Base-by-base conservation (phyloP, 345 rosid genomes). In the Heritiera fomes region DNA sequence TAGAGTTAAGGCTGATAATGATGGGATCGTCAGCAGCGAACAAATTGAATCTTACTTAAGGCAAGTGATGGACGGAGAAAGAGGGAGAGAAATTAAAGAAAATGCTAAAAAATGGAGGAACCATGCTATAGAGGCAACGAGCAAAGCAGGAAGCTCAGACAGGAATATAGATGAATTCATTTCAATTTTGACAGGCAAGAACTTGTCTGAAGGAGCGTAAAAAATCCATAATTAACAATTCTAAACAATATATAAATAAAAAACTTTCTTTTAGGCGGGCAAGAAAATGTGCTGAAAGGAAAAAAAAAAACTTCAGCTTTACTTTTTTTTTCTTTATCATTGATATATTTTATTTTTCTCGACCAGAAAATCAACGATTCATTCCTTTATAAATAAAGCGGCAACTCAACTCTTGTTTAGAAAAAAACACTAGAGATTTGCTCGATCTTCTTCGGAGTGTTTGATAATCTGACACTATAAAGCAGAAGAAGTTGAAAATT, bases 1-100 rank as follows among this genome's bases (percentile, higher is more conserved):
- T 34, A 78, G 88, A 69, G 89, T 83, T 5, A 69, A 46, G 81
- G 47, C 7, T n/a, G n/a, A n/a, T n/a, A n/a, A n/a, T 13, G 64
- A 47, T 11, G 69, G 82, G 28, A 45, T 75, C 1, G 80, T 67
- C 3, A 60, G 43, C 0, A 81, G 63, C 49, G 80, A 83, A 53
- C 79, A 81, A 12, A 82, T 81, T 18, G 82, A 64, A 63, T 0
- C n/a, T 6, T 86, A 86, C n/a, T 34, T 77, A 69, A 77, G 64
- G 79, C 80, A 81, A 72, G 80, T 83, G 5, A 83, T 79, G 81
- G 82, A 81, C 71, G 85, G 86, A 32, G 82, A 77, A 2, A 75
- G 46, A 12, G 77, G 71, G 0, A 71, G 58, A 5, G 86, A 68
- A 45, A 68, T 83, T 15, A 79, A 34, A 34, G 38, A 34, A 34